Evolutionary conservation across 1,284 basidiomycete species (phyloP).

Genomic region (Spongiforma sp.): DNA sequence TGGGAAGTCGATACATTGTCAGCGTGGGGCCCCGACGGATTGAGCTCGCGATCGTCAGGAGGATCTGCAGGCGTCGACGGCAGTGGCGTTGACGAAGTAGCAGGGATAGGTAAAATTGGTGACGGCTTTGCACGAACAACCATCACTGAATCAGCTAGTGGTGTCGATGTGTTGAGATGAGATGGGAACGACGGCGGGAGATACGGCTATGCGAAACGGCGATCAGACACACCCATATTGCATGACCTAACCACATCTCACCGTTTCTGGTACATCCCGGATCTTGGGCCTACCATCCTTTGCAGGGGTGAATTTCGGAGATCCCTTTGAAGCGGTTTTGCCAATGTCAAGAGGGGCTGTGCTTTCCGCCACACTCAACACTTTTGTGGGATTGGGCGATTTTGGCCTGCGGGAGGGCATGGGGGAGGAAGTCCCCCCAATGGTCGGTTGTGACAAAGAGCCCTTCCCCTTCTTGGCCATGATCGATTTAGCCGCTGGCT

Average conservation of each 20-base stretch:
- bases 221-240: conserved; percentile 15
- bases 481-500: conserved; percentile 23
- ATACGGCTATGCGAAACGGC: conserved; percentile 27
- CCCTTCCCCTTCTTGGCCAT: conserved; percentile 23
- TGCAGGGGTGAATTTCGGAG: conserved; percentile 3
- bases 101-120: conserved; percentile 29
- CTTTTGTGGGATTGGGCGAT: conserved; percentile 6
- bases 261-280: conserved; percentile 35
- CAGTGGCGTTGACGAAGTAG: conserved; percentile 24
- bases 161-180: conserved; percentile 36
- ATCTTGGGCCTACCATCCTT: conserved; percentile 27
- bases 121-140: conserved; percentile 32
- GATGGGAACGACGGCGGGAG: conserved; percentile 39
- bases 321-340: neutral
- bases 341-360: neutral
- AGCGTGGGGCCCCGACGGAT: conserved; percentile 9
- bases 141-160: conserved; percentile 19
- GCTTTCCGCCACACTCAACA: neutral
- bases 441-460: conserved; percentile 4
- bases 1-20: conserved; percentile 16
- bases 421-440: conserved; percentile 9
- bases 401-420: conserved; percentile 3
- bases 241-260: conserved; percentile 21
- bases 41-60: conserved; percentile 14
- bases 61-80: conserved; percentile 17